These are phyloP conservation scores for Priceomyces melissophilus DNA, from an alignment of 805 yeast species.

Conservation along the genomic window DNA sequence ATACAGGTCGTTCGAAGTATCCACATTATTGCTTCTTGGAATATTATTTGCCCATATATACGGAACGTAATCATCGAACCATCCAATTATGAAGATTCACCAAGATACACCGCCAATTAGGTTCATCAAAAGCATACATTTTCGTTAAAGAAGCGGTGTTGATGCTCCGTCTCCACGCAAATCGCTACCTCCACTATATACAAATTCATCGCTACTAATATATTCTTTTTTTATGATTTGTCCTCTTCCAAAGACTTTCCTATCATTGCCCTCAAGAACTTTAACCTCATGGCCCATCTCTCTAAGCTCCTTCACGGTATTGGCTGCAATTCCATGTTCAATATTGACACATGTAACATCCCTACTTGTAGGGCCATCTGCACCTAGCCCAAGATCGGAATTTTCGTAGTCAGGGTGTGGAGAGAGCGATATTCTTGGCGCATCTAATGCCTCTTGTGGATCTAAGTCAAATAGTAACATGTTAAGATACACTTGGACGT, in stretches of 20 bases:
- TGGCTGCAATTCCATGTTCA: conserved; percentile 60
- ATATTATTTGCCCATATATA: too few relatives aligned
- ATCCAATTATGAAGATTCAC: too few relatives aligned
- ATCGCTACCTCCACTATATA: conserved; percentile 72
- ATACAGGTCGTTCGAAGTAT: too few relatives aligned
- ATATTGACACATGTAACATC: conserved; percentile 56
- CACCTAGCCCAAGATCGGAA: conserved; percentile 53
- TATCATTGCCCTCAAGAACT: conserved; percentile 36
- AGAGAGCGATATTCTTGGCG: conserved; percentile 66
- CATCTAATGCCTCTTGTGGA: conserved; percentile 73
- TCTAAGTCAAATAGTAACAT: conserved; percentile 57
- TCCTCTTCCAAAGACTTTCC: conserved; percentile 62
- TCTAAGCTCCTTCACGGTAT: conserved; percentile 44
- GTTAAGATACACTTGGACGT: conserved; percentile 71
- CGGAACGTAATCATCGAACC: too few relatives aligned
- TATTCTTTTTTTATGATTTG: conserved; percentile 58
- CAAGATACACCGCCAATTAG: too few relatives aligned
- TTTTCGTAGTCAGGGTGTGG: conserved; percentile 44
- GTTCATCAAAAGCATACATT: background rate
- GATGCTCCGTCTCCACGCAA: conserved; percentile 86
- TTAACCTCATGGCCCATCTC: conserved; percentile 57
- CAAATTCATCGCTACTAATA: conserved; percentile 34
- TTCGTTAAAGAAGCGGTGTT: conserved; percentile 41
- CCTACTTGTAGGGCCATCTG: conserved; percentile 62
- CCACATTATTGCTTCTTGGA: too few relatives aligned